Evolutionary conservation across 768 basidiomycete species (phyloP).

Genomic region (Flagelloscypha sp.): DNA sequence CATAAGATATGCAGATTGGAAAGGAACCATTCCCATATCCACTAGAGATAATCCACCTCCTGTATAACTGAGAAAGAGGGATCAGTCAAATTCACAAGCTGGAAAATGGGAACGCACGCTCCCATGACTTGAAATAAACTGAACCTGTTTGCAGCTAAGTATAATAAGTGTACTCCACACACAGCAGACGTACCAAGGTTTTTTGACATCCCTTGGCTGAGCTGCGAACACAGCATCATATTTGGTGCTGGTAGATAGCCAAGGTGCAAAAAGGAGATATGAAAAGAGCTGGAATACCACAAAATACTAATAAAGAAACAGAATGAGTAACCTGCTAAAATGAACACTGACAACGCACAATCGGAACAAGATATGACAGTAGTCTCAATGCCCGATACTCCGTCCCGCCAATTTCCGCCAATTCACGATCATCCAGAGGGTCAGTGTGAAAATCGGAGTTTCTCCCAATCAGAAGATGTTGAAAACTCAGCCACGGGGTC

Average conservation of each 20-base stretch:
- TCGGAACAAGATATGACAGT: conserved; percentile 41
- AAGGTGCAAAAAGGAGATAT: conserved; percentile 55
- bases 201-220: conserved; percentile 44
- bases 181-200: conserved; percentile 40
- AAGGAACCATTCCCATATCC: conserved; percentile 68
- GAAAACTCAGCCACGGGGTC: conserved; percentile 29
- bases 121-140: conserved; percentile 33
- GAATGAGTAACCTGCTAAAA: conserved; percentile 13
- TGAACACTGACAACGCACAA: conserved; percentile 21
- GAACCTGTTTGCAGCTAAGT: too few species aligned
- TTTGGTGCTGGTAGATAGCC: conserved; percentile 35
- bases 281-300: conserved; percentile 46
- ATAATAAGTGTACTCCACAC: not conserved
- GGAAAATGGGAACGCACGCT: too few species aligned
- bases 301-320: conserved; percentile 51
- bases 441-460: conserved; percentile 52
- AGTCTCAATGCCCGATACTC: conserved; percentile 61
- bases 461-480: conserved; percentile 41
- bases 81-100: too few species aligned
- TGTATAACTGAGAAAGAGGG: too few species aligned
- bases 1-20: conserved; percentile 59
- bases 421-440: conserved; percentile 52
- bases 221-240: conserved; percentile 41
- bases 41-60: conserved; percentile 64
- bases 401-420: conserved; percentile 68